Percentiles rank a stretch among this genome's conserved stretches.
phyloP scores from a whole-genome alignment of 345 rosid species.

The Eucalyptus cladocalyx region DNA sequence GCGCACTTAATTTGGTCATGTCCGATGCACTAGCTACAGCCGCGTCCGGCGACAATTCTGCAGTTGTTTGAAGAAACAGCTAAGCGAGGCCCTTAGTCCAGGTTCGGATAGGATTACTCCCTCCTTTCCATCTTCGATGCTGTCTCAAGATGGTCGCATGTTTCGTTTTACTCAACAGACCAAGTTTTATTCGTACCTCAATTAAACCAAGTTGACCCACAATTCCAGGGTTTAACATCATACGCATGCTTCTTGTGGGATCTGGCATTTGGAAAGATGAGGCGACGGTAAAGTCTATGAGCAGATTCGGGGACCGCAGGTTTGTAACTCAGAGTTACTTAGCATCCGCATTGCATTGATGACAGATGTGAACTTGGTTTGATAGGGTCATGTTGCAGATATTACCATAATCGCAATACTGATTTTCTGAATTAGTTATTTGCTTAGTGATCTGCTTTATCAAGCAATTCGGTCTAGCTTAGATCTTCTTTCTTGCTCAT shows the following conservation, averaged over 20 bases:
- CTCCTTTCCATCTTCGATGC: background rate
- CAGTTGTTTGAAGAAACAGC: slow-evolving; percentile 56
- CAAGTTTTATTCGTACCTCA: background rate
- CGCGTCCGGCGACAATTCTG: slow-evolving; percentile 14
- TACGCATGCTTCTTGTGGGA: slow-evolving; percentile 75
- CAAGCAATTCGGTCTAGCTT: background rate
- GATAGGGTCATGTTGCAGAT: background rate
- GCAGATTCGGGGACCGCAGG: slow-evolving; percentile 92
- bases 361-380: background rate
- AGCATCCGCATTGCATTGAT: background rate
- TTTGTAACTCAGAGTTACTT: background rate
- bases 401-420: background rate
- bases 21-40: slow-evolving; percentile 42
- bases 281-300: slow-evolving; percentile 88
- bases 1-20: background rate
- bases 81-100: slow-evolving; percentile 41
- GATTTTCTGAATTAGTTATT: background rate
- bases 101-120: slow-evolving; percentile 38
- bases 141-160: background rate
- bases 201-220: background rate
- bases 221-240: slow-evolving; percentile 53
- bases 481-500: background rate
- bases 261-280: slow-evolving; percentile 70
- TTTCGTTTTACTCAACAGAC: background rate
- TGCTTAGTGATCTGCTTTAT: background rate